Conservation (phyloP, 2,329 filamentous ascomycete species). For the Aspergillus vadensis region DNA sequence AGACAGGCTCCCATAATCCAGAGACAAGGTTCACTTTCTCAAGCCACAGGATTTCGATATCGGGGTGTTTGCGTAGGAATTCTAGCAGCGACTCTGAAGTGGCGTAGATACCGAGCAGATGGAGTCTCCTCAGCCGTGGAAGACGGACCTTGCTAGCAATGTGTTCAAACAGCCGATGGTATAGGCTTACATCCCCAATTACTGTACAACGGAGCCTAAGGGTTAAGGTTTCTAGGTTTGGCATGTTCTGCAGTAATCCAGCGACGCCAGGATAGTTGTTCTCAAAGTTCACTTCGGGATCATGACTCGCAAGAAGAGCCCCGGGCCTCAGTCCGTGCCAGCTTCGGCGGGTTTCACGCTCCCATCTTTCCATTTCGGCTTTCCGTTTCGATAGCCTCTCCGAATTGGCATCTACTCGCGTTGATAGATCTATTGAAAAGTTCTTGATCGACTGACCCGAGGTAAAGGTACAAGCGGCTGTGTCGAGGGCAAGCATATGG, state of each 20-base stretch:
- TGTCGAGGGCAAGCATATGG: not conserved
- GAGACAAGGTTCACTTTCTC: slow-evolving; percentile 1
- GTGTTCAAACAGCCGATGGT: not conserved
- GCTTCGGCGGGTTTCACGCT: not conserved
- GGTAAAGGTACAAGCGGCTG: not conserved
- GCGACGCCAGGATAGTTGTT: not conserved
- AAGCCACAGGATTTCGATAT: not conserved
- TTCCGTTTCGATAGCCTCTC: not conserved
- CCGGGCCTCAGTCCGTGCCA: not conserved
- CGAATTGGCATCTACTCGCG: not conserved
- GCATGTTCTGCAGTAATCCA: not conserved
- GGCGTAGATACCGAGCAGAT: not conserved
- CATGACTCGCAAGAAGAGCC: not conserved
- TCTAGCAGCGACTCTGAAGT: not conserved
- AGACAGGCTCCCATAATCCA: not conserved
- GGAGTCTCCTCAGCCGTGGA: not conserved
- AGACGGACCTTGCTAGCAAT: not conserved
- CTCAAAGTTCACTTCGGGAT: not conserved
- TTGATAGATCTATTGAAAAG: not conserved
- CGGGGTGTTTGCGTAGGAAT: not conserved
- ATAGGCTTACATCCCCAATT: not conserved
- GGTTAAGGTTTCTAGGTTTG: not conserved
- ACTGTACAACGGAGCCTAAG: not conserved
- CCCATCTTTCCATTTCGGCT: not conserved
- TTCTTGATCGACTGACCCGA: not conserved